A percentile compares a stretch with the other conserved stretches of the same genome.
These are phyloP conservation scores for Cytospora piceicola DNA, from an alignment of 2,329 filamentous ascomycete genomes.

Conservation along the genomic window DNA sequence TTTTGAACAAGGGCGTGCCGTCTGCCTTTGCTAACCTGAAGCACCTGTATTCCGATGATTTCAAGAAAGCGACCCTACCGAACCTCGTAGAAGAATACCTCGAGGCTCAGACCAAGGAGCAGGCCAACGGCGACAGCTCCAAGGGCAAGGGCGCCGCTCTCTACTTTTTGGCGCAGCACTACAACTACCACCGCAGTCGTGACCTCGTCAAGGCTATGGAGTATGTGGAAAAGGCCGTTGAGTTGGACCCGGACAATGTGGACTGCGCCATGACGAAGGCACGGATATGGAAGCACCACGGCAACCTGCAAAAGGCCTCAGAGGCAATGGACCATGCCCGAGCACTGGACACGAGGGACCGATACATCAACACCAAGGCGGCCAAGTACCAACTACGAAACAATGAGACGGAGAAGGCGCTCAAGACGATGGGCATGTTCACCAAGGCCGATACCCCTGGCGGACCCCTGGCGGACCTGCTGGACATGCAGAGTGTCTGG, in stretches of 20 bases:
- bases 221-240: constrained; percentile 82
- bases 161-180: constrained; percentile 96
- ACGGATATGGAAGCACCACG: constrained; percentile 89
- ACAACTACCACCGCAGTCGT: constrained; percentile 88
- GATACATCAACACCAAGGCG: constrained; percentile 98
- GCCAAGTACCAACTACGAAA: constrained; percentile 96
- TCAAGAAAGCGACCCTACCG: constrained; percentile 78
- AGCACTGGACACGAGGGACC: constrained; percentile 82
- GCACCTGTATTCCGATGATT: constrained; percentile 78
- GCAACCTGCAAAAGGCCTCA: constrained; percentile 77
- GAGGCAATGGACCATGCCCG: constrained; percentile 88
- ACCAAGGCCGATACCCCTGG: constrained; percentile 88
- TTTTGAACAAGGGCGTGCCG: constrained; percentile 90
- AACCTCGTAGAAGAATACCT: constrained; percentile 80
- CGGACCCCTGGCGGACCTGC: constrained; percentile 84
- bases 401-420: constrained; percentile 82
- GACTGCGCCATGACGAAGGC: constrained; percentile 97
- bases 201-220: constrained; percentile 80
- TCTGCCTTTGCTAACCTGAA: constrained; percentile 98
- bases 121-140: constrained; percentile 48
- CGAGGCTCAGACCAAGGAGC: constrained; percentile 51
- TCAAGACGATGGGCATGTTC: constrained; percentile 91
- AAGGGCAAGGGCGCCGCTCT: constrained; percentile 78
- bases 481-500: constrained; percentile 99
- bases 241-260: constrained; percentile 77